Conservation (phyloP, 106 monocot genomes). For the Ottelia alismoides region DNA sequence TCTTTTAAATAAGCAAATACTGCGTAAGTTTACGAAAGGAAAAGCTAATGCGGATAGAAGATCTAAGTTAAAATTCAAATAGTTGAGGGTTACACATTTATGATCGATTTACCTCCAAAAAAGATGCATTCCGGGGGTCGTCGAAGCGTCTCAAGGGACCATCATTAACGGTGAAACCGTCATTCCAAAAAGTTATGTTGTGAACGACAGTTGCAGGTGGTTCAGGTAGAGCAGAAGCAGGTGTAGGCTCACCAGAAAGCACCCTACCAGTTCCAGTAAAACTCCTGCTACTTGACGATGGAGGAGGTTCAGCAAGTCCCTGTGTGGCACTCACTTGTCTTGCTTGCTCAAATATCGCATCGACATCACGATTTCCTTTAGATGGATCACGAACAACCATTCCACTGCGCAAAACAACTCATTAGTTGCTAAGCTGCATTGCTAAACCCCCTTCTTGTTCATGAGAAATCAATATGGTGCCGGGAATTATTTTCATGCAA, state of each 20-base stretch:
- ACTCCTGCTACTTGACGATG: slow-evolving; percentile 41
- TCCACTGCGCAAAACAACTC: slow-evolving; percentile 51
- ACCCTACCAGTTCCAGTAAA: slow-evolving; percentile 72
- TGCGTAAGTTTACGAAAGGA: no score
- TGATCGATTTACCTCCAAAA: slow-evolving; percentile 74
- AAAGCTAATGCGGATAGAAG: no score
- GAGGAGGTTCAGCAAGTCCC: slow-evolving; percentile 35
- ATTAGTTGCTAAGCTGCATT: no score
- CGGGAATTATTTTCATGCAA: no score
- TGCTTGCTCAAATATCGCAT: no score
- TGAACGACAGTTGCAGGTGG: slow-evolving; percentile 7
- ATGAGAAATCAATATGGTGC: no score
- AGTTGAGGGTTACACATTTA: no score
- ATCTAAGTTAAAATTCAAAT: no score
- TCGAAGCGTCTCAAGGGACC: slow-evolving; percentile 71
- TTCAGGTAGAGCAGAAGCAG: no score
- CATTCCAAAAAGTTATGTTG: slow-evolving; percentile 54
- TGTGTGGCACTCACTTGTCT: slow-evolving; percentile 52
- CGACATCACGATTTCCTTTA: slow-evolving; percentile 36
- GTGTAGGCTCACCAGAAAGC: slow-evolving; percentile 48
- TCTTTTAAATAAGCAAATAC: no score
- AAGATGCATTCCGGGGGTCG: slow-evolving; percentile 74
- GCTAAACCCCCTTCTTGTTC: no score
- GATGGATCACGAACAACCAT: slow-evolving; percentile 83
- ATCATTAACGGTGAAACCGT: slow-evolving; percentile 69